Base-by-base conservation (phyloP, 2,329 filamentous ascomycete genomes). In the Botrytis galanthina region DNA sequence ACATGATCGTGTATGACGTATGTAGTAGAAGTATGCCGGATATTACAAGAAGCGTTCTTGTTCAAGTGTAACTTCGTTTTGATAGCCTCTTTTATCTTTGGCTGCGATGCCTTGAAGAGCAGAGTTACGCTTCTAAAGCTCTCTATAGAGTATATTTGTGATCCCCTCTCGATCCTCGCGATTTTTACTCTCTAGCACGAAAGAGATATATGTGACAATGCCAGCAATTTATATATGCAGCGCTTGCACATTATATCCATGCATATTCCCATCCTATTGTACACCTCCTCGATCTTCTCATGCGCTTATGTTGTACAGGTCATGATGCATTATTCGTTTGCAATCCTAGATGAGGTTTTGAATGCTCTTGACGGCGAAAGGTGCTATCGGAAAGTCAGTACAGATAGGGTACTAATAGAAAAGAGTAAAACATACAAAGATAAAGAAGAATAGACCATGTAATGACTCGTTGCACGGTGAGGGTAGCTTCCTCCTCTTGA, bases 371-470 rank as follows among this genome's bases (percentile, higher is more conserved):
- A 89, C 82, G 39, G 86, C 84, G 79, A 88, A 88, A 3, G 87
- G 87, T 74, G 87, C 87, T 88, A 76, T 57, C 70, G 20, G 12
- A 39, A 39, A 42, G 20, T 70, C n/a, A 44, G 69, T 71, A 72
- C 75, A 76, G 62, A n/a, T 63, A 37, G 2, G 9, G 9, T 26
- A 44, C 26, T 20, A 20, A 39, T 29, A 37, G n/a, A 18, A 37
- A 64, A 39, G 12, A 57, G 35, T 14, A 46, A 5, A 42, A 76
- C 92, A 73, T 89, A 96, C 93, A 93, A 75, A 96, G 84, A 81
- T 95, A 95, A 67, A 96, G 87, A 68, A 92, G 82, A 57, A 91
- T 85, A 76, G 90, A 90, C 26, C 89, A 89, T 57, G 88, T 87
- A 72, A 91, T 81, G 75, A 91, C 91, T 79, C 86, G 87, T 84